Evolutionary conservation across 1,284 basidiomycete genomes (phyloP).

Genomic region (Rhodotorula sp.): DNA sequence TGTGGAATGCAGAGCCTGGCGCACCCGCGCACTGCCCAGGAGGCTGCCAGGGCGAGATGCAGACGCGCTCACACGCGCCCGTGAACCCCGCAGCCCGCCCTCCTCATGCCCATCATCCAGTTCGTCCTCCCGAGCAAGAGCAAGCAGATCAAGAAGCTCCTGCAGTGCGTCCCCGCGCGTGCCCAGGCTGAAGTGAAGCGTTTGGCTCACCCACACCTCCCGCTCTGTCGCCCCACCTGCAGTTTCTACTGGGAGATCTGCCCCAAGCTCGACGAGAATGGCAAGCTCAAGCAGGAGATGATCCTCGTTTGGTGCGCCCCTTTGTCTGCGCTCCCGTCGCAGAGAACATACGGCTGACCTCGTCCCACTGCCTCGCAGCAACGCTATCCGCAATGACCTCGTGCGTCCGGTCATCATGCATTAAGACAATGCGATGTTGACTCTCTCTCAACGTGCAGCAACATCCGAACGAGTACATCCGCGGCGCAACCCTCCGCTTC

Average conservation of each 20-base stretch:
- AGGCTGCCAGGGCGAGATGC: not conserved
- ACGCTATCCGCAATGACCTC: constrained; percentile 96
- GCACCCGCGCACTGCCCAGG: not conserved
- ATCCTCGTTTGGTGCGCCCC: constrained; percentile 75
- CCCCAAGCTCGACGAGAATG: constrained; percentile 95
- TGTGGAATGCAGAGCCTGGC: constrained; percentile 34
- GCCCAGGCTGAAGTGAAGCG: not conserved
- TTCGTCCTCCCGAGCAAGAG: constrained; percentile 92
- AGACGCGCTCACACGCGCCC: not conserved
- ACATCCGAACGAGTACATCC: constrained; percentile 99
- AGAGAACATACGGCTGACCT: not conserved
- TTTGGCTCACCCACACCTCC: not conserved
- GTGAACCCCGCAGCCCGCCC: constrained; percentile 40
- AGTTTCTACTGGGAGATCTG: constrained; percentile 99
- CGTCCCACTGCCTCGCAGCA: constrained; percentile 49
- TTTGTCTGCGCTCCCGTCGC: not conserved
- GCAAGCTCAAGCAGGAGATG: constrained; percentile 99
- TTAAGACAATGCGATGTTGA: not conserved
- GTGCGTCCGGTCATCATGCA: constrained; percentile 55
- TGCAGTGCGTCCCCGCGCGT: constrained; percentile 55
- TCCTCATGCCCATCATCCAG: constrained; percentile 99
- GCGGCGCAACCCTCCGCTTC: constrained; percentile 93
- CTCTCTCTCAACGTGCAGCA: constrained; percentile 55
- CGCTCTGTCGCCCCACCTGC: not conserved
- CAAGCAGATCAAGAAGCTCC: constrained; percentile 96